Base-by-base conservation (phyloP, 2,329 filamentous ascomycete genomes). In the Macrophomina pseudophaseolina region DNA sequence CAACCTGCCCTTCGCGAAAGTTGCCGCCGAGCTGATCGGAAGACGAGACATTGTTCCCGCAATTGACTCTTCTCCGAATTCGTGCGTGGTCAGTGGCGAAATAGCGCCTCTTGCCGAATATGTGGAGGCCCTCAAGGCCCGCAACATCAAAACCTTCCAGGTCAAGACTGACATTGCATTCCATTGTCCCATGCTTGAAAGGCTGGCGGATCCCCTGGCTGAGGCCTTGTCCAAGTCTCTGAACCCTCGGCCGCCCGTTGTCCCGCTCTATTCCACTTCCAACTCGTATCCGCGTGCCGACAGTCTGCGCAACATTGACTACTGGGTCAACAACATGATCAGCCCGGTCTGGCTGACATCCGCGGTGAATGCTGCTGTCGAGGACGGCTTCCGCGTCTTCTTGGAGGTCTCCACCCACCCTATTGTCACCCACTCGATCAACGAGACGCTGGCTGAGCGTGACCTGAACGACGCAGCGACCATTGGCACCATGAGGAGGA, bases 91-190 rank as follows among this genome's bases (percentile, higher is more conserved):
- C 30, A 75, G 74, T 52, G 77, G 77, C 11, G 68, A 68, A 5
- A 53, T 58, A 4, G 68, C 69, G 23, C 70, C 74, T 2, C 65
- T 77, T n/a, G 69, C 74, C 11, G 68, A 70, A 35, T 73, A 72
- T 28, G 33, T 68, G 1, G 46, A 62, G 5, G 59, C 30, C 5
- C 67, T 74, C 14, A 70, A 75, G 51, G 52, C 42, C 2, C 71
- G 73, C 9, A 69, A 70, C 4, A 66, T 80, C 53, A 78, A 76
- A 65, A 71, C 71, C 0, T 74, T 77, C 67, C 71, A 68, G 12
- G 79, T 83, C 8, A 74, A 78, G 40, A 79, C 79, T 0, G 78
- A 81, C 51, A 74, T 83, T 48, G 75, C 78, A 2, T 82, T 83
- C 64, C 80, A 82, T 66, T 78, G 74, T 48, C 79, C 77, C 6